These are phyloP conservation scores for Beauveria sp. DNA, from an alignment of 2,329 filamentous ascomycete genomes.

Conservation along the genomic window DNA sequence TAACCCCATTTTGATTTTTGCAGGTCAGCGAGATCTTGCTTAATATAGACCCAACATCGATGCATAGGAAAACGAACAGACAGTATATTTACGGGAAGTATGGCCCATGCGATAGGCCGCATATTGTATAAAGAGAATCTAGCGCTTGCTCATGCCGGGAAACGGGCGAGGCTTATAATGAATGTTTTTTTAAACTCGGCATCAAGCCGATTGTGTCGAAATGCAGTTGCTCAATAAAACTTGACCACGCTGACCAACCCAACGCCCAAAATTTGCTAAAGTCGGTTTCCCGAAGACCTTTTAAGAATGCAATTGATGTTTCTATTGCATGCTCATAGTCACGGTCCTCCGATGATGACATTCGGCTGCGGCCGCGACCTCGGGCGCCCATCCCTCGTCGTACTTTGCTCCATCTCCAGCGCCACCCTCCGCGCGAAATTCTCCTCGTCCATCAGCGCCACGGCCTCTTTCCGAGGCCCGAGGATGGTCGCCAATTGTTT, in stretches of 20 bases:
- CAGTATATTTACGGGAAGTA: not conserved
- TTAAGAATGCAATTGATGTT: too few relatives aligned
- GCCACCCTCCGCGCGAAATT: conserved; percentile 6
- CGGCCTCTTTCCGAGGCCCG: not conserved
- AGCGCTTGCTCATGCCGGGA: not conserved
- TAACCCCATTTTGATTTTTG: not conserved
- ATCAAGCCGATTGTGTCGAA: too few relatives aligned
- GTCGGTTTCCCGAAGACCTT: too few relatives aligned
- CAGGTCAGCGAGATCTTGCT: not conserved
- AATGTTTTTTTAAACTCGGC: not conserved
- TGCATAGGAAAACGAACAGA: conserved; percentile 1
- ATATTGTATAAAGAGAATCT: not conserved
- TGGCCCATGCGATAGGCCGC: not conserved
- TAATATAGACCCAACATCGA: not conserved
- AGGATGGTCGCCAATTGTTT: conserved; percentile 9
- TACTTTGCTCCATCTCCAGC: not conserved
- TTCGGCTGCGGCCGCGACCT: not conserved
- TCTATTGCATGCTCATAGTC: too few relatives aligned
- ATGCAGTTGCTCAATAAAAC: too few relatives aligned
- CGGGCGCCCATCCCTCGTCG: not conserved
- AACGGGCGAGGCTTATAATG: not conserved
- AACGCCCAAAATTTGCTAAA: too few relatives aligned
- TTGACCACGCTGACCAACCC: too few relatives aligned
- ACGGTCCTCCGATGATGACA: not conserved
- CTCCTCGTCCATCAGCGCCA: not conserved